Base-by-base conservation (phyloP, 768 basidiomycete genomes). In the Lyophyllum atratum region DNA sequence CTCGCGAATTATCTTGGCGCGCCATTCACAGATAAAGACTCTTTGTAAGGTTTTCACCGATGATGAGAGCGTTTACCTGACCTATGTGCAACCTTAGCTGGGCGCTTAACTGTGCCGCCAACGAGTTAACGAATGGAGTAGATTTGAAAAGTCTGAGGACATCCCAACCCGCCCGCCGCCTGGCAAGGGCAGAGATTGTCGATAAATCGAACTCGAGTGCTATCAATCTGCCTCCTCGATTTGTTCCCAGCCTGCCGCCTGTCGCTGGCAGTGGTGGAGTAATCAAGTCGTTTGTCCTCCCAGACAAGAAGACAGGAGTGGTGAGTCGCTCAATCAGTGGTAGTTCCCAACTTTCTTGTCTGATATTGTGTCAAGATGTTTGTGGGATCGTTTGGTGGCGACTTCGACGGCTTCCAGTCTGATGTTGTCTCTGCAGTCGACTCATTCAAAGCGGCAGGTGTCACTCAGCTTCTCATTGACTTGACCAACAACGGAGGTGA, bases 401-500 rank as follows among this genome's bases (percentile, higher is more conserved):
- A 85, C 61, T 84, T 80, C 61, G 60, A 69, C 49, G 69, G 72
- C 29, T 86, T 86, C 76, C 83, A 83, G 67, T 57, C 65, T 0
- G 84, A 86, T 59, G 74, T 78, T 0, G 76, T 73, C 0, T 70
- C 78, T 7, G 76, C 81, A 1, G 67, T 85, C 56, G 61, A 61
- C 1, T 63, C 74, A 3, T 82, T 87, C 72, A 68, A 83, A 59
- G 59, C 65, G 0, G 74, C 76, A 1, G 81, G 81, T 3, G 80
- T 85, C 11, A 79, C 74, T 0, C 77, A 75, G 29, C 67, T 87
- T 11, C 60, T 87, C 22, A 75, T 88, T 39, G 86, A 87, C 65
- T 64, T 86, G 31, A 81, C 81, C 12, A 83, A 86, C 65, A 89
- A 89, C 60, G 82, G 80, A 54, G 86, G 85, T 80, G 44, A n/a